These are phyloP conservation scores for Arachis stenosperma DNA, from an alignment of 306 rosid genomes.

Conservation along the genomic window DNA sequence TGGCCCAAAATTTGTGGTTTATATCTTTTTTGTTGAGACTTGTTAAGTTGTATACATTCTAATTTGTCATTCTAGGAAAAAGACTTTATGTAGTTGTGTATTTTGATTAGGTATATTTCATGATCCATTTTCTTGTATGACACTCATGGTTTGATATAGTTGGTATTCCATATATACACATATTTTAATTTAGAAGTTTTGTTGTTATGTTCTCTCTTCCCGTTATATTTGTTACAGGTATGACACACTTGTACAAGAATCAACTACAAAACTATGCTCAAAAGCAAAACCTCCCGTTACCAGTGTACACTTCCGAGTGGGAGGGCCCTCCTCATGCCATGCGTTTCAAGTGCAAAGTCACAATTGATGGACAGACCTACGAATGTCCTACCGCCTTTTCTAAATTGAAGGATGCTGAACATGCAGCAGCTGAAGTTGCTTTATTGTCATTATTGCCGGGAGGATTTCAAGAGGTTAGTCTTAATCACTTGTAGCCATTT, in stretches of 20 bases:
- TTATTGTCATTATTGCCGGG: conserved; percentile 53
- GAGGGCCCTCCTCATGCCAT: conserved; percentile 86
- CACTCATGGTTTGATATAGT: neutral
- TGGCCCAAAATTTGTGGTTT: no score
- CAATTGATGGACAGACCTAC: conserved; percentile 62
- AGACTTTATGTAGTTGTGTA: neutral
- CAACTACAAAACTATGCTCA: conserved; percentile 71
- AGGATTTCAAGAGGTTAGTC: conserved; percentile 68
- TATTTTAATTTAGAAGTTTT: neutral
- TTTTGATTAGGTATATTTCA: neutral
- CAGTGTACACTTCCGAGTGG: conserved; percentile 67
- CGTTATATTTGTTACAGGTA: conserved; percentile 41
- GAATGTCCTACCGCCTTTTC: conserved; percentile 57
- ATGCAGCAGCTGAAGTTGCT: conserved; percentile 87
- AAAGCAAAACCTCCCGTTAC: conserved; percentile 58
- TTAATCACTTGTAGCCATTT: conserved; percentile 31
- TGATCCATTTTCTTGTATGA: neutral
- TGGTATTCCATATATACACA: neutral
- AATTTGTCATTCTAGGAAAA: no score
- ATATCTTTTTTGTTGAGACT: no score
- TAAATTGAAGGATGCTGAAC: conserved; percentile 83
- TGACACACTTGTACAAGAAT: conserved; percentile 65
- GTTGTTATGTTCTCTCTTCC: no score
- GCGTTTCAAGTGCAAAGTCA: conserved; percentile 72
- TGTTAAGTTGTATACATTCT: no score